Conservation (phyloP, 1,139 yeast genomes). For the Suhomyces guaymorum region DNA sequence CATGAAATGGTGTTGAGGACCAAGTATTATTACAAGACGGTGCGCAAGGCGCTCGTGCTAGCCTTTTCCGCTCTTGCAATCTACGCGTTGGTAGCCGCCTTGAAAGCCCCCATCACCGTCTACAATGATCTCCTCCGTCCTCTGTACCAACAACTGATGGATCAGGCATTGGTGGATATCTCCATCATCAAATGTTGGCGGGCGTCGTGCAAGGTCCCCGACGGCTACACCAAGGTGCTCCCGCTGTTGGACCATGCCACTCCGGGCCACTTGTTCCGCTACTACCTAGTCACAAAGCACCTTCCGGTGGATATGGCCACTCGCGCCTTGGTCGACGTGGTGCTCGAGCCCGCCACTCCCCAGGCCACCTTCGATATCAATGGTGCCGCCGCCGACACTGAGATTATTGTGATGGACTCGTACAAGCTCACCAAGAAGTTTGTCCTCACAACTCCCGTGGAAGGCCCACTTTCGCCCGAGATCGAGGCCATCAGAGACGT, state of each 20-base stretch:
- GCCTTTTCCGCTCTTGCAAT: constrained; percentile 1
- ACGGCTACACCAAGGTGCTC: constrained; percentile 15
- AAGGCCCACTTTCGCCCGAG: constrained; percentile 11
- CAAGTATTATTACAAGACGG: constrained; percentile 8
- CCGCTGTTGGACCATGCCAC: constrained; percentile 15
- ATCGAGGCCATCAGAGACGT: constrained; percentile 23
- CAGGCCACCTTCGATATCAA: constrained; percentile 1
- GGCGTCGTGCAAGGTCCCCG: constrained; percentile 14
- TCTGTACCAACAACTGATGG: constrained; percentile 4
- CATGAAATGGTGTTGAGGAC: constrained; percentile 7
- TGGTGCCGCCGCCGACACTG: constrained; percentile 3
- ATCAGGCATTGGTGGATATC: constrained; percentile 13
- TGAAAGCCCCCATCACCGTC: not conserved
- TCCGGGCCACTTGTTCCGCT: constrained; percentile 13
- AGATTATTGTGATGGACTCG: constrained; percentile 7
- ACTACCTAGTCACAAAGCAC: constrained; percentile 18
- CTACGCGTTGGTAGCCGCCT: constrained; percentile 1
- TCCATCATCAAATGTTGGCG: constrained; percentile 16
- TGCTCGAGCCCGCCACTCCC: constrained; percentile 8
- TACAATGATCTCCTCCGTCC: constrained; percentile 2
- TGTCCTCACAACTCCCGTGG: constrained; percentile 12
- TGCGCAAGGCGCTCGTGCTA: constrained; percentile 8
- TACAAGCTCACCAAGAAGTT: constrained; percentile 11
- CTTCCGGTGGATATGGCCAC: constrained; percentile 15
- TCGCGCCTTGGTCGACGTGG: constrained; percentile 18